These are phyloP conservation scores for Thelonectria discophora DNA, from an alignment of 2,329 filamentous ascomycete species.

Conservation along the genomic window DNA sequence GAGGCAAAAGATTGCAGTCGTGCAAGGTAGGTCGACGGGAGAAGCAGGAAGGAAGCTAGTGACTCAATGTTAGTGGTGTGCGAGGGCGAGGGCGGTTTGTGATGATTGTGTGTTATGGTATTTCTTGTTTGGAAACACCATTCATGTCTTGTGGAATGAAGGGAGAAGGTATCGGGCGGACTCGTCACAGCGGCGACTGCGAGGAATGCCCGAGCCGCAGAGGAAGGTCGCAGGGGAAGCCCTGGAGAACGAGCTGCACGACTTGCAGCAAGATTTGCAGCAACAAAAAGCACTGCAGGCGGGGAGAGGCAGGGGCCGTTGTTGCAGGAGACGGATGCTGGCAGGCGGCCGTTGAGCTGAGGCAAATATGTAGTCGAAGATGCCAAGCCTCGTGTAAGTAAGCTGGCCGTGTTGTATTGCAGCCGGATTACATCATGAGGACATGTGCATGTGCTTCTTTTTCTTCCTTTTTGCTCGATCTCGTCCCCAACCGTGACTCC, in stretches of 20 bases:
- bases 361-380: not conserved
- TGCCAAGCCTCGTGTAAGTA: slow-evolving; percentile 1
- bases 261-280: slow-evolving; percentile 19
- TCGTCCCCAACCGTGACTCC: not conserved
- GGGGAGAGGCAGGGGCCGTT: slow-evolving; percentile 23
- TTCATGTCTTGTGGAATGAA: slow-evolving; percentile 39
- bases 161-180: slow-evolving; percentile 35
- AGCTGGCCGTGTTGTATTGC: not conserved
- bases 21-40: slow-evolving; percentile 7
- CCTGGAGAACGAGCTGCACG: slow-evolving; percentile 10
- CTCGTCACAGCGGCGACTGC: slow-evolving; percentile 27
- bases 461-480: not conserved
- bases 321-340: slow-evolving; percentile 16
- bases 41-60: slow-evolving; percentile 31
- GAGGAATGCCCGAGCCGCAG: slow-evolving; percentile 37
- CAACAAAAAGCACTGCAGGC: slow-evolving; percentile 13
- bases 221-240: slow-evolving; percentile 32
- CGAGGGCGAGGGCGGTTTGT: slow-evolving; percentile 13
- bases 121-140: slow-evolving; percentile 34
- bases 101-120: slow-evolving; percentile 21
- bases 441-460: not conserved
- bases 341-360: slow-evolving; percentile 5
- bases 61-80: slow-evolving; percentile 34
- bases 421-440: slow-evolving; percentile 8
- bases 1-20: not conserved